phyloP scores from a whole-genome alignment of 352 stramenopile genomes.

The Detonula confervacea region DNA sequence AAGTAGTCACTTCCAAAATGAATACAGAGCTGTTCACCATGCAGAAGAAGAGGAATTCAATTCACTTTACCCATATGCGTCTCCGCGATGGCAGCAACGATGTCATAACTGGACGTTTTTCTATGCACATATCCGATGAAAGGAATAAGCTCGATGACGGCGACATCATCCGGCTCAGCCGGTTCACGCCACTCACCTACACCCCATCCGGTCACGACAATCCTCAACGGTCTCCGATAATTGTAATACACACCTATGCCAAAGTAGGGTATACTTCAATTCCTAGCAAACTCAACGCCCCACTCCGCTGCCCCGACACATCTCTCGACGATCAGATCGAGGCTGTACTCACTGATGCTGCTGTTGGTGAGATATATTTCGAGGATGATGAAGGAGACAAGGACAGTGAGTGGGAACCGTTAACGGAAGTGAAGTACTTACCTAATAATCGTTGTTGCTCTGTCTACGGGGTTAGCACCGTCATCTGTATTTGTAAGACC shows the following conservation, averaged over 20 bases:
- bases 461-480: neutral
- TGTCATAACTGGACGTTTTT: constrained; percentile 4
- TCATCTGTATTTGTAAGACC: constrained; percentile 6
- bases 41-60: constrained; percentile 11
- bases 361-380: no score
- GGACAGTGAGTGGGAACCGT: neutral
- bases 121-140: constrained; percentile 18
- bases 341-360: neutral
- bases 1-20: neutral
- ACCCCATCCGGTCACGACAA: neutral
- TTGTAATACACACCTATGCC: neutral
- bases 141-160: neutral
- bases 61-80: constrained; percentile 15
- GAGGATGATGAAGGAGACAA: no score
- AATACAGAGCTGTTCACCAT: neutral
- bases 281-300: neutral
- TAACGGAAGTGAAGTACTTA: neutral
- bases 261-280: neutral
- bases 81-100: neutral
- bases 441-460: neutral
- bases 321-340: neutral
- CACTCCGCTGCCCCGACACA: neutral
- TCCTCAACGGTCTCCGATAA: neutral
- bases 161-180: neutral
- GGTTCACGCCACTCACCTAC: neutral